Evolutionary conservation across 495 filamentous ascomycete genomes (phyloP).

Genomic region (Aspergillus bridgeri): DNA sequence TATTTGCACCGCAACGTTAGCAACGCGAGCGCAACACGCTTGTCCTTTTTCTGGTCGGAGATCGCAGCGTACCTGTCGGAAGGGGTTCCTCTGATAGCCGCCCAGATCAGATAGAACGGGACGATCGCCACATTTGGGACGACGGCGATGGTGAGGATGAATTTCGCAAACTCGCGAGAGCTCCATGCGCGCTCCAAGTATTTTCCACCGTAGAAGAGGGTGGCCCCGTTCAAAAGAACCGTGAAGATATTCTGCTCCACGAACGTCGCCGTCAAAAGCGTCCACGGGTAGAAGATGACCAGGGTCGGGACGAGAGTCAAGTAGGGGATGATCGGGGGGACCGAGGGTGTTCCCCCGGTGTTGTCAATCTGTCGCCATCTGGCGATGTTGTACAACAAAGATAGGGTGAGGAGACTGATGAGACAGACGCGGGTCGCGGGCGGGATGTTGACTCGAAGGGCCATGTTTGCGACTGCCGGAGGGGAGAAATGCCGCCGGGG

Average conservation of each 20-base stretch:
- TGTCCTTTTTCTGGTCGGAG: conserved; percentile 10
- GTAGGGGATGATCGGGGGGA: conserved; percentile 70
- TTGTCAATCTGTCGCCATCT: conserved; percentile 62
- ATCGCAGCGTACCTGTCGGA: conserved; percentile 60
- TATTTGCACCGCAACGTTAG: conserved; percentile 45
- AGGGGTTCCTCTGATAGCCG: conserved; percentile 63
- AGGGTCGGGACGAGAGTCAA: conserved; percentile 79
- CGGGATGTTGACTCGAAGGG: conserved; percentile 84
- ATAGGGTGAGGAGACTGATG: conserved; percentile 67
- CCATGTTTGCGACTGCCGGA: conserved; percentile 52
- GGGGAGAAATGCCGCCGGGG: conserved; percentile 24
- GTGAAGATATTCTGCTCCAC: conserved; percentile 94
- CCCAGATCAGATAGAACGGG: conserved; percentile 67
- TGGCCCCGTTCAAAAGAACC: conserved; percentile 70
- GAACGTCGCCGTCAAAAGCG: conserved; percentile 78
- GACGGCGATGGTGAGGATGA: conserved; percentile 71
- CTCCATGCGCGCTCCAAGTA: conserved; percentile 97
- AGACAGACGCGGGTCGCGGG: conserved; percentile 84
- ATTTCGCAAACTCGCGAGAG: conserved; percentile 87
- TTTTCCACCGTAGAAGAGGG: conserved; percentile 88
- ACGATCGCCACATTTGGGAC: conserved; percentile 78
- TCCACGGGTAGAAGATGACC: conserved; percentile 89
- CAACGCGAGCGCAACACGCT: conserved; percentile 25
- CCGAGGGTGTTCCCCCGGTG: conserved; percentile 39
- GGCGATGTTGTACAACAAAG: conserved; percentile 70